Evolutionary conservation across 2,329 filamentous ascomycete genomes (phyloP).

Genomic region (Ilyonectria destructans): DNA sequence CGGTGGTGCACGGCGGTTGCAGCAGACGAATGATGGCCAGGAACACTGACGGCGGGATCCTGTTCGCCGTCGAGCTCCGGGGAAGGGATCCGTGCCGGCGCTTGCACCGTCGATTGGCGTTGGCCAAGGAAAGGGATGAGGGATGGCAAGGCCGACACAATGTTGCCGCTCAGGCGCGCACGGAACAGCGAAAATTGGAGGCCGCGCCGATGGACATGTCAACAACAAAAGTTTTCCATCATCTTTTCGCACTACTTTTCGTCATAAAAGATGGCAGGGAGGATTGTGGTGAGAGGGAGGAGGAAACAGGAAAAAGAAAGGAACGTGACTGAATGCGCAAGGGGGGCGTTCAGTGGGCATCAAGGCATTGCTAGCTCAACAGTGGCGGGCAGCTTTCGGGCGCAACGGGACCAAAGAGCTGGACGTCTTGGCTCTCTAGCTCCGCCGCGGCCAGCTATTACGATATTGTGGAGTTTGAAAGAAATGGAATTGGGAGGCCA

Average conservation of each 20-base stretch:
- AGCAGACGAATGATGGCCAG: constrained; percentile 23
- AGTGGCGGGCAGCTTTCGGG: constrained; percentile 23
- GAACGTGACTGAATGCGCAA: constrained; percentile 18
- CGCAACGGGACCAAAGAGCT: background rate
- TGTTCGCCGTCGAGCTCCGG: constrained; percentile 18
- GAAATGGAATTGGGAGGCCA: constrained; percentile 18
- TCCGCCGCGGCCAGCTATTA: constrained; percentile 5
- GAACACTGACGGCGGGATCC: constrained; percentile 3
- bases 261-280: constrained; percentile 17
- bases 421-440: constrained; percentile 5
- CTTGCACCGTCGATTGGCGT: constrained; percentile 3
- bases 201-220: constrained; percentile 1
- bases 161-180: constrained; percentile 15
- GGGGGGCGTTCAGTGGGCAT: constrained; percentile 20
- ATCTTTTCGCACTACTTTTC: constrained; percentile 4
- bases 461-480: constrained; percentile 7
- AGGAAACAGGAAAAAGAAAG: constrained; percentile 31
- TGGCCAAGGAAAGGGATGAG: constrained; percentile 6
- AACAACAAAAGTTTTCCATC: constrained; percentile 12
- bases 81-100: constrained; percentile 20
- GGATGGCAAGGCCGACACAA: background rate
- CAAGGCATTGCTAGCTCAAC: constrained; percentile 19
- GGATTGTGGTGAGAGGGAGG: constrained; percentile 20
- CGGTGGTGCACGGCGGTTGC: constrained; percentile 6
- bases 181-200: constrained; percentile 12